Evolutionary conservation across 768 basidiomycete species (phyloP).

Genomic region (Hemileccinum rubropunctum): DNA sequence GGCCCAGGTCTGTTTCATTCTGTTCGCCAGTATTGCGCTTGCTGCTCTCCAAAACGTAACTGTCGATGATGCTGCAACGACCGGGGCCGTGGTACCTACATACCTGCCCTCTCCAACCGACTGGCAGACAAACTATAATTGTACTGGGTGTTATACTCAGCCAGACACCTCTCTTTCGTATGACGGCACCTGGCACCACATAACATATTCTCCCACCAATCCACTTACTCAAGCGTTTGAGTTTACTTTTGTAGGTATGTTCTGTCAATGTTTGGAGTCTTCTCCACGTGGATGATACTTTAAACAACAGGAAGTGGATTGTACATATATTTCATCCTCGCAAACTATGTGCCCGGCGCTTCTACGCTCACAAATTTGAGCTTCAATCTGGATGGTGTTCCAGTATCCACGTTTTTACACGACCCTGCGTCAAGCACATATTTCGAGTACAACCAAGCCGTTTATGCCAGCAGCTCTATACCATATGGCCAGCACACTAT

Average conservation of each 20-base stretch:
- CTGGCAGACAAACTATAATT: constrained; percentile 10
- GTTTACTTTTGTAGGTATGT: constrained; percentile 12
- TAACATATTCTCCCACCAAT: neutral
- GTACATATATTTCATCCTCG: constrained; percentile 19
- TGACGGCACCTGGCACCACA: constrained; percentile 20
- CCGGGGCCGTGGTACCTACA: constrained; percentile 10
- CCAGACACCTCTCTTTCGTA: constrained; percentile 6
- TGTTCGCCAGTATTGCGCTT: neutral
- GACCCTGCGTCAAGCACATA: neutral
- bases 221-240: constrained; percentile 1
- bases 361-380: constrained; percentile 1
- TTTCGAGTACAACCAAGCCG: constrained; percentile 15
- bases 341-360: neutral
- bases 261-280: neutral
- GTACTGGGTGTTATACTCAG: neutral
- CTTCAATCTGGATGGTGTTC: constrained; percentile 9
- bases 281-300: too few species aligned
- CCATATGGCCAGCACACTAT: constrained; percentile 7
- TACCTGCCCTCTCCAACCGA: constrained; percentile 4
- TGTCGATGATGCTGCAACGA: constrained; percentile 14
- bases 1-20: too few species aligned
- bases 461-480: constrained; percentile 9
- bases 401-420: constrained; percentile 1
- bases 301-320: constrained; percentile 12
- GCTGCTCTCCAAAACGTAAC: constrained; percentile 15